These are phyloP conservation scores for Fraxinus baroniana DNA, from an alignment of 305 asterid genomes.

Conservation along the genomic window DNA sequence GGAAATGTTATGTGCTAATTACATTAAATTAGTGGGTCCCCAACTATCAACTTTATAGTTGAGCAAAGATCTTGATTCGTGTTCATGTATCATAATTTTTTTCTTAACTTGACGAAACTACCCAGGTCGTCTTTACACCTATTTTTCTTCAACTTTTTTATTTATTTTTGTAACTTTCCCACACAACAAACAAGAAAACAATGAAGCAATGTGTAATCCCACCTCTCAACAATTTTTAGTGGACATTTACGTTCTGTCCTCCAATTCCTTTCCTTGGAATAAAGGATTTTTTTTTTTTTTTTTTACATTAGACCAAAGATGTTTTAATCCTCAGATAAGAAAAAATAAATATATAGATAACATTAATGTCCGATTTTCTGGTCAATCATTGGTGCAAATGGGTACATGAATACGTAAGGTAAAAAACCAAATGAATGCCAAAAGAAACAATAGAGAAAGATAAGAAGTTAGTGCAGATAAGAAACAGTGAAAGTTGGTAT, in stretches of 20 bases:
- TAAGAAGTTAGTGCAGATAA: constrained; percentile 25
- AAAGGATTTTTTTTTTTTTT: not conserved
- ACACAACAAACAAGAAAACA: constrained; percentile 21
- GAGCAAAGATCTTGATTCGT: constrained; percentile 51
- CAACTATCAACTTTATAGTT: constrained; percentile 44
- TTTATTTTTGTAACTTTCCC: not conserved
- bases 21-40: constrained; percentile 30
- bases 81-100: constrained; percentile 31
- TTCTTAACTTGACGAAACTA: not conserved
- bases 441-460: constrained; percentile 17
- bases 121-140: constrained; percentile 13
- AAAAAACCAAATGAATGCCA: not conserved
- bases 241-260: constrained; percentile 30
- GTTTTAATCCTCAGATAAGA: not conserved
- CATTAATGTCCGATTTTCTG: not conserved
- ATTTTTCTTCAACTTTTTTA: not conserved
- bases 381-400: constrained; percentile 18
- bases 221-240: constrained; percentile 31
- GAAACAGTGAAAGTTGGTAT: constrained; percentile 36
- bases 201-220: constrained; percentile 27
- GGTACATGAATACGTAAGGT: not conserved
- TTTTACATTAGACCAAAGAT: constrained; percentile 20
- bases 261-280: constrained; percentile 30
- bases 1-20: too few relatives aligned
- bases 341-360: too few relatives aligned